phyloP scores from a whole-genome alignment of 306 rosid genomes.

The Rosa multiflora region DNA sequence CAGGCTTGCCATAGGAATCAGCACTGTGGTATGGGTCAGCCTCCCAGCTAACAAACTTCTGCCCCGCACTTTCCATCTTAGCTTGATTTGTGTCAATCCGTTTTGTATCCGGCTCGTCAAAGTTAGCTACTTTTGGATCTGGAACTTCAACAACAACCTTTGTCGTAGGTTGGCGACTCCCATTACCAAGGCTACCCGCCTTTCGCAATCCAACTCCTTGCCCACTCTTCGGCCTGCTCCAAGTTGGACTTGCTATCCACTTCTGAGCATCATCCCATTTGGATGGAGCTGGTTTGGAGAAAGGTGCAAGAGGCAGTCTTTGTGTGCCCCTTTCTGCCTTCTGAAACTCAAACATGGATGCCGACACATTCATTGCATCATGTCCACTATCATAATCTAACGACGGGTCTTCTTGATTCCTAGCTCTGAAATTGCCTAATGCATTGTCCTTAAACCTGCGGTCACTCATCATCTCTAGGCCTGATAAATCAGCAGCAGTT shows the following conservation, averaged over 20 bases:
- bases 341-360: slow-evolving; percentile 82
- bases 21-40: slow-evolving; percentile 60
- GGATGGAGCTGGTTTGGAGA: slow-evolving; percentile 91
- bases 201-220: slow-evolving; percentile 55
- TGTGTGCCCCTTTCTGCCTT: slow-evolving; percentile 73
- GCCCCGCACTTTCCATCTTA: slow-evolving; percentile 57
- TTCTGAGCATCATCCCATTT: slow-evolving; percentile 99
- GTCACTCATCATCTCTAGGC: slow-evolving; percentile 45
- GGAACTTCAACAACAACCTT: slow-evolving; percentile 90
- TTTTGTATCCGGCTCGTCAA: slow-evolving; percentile 92
- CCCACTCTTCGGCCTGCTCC: slow-evolving; percentile 63
- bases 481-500: slow-evolving; percentile 35
- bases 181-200: slow-evolving; percentile 45
- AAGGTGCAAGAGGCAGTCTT: slow-evolving; percentile 66
- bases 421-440: slow-evolving; percentile 39
- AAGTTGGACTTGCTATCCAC: slow-evolving; percentile 94
- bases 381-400: slow-evolving; percentile 60
- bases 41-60: slow-evolving; percentile 69
- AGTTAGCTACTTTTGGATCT: slow-evolving; percentile 43
- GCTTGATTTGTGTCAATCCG: slow-evolving; percentile 72
- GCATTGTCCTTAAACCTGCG: slow-evolving; percentile 45
- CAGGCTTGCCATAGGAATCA: slow-evolving; percentile 60
- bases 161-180: slow-evolving; percentile 60
- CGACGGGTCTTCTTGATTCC: slow-evolving; percentile 56
- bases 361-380: slow-evolving; percentile 46